These are phyloP conservation scores for Miamiensis avidus DNA, from an alignment of 169 alveolate genomes.

Conservation along the genomic window DNA sequence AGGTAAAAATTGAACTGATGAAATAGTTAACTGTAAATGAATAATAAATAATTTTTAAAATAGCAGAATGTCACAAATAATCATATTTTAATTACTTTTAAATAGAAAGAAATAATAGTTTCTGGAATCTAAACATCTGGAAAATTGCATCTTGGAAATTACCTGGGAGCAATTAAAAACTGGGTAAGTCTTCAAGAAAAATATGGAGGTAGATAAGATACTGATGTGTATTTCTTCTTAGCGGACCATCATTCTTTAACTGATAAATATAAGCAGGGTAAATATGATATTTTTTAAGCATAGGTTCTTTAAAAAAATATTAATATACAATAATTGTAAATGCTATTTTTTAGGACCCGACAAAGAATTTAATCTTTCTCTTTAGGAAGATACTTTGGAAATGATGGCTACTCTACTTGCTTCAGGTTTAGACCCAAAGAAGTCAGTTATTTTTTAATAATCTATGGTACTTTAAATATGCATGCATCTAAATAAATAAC, in stretches of 20 bases:
- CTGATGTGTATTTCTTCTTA: conserved; percentile 59
- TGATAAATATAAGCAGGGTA: conserved; percentile 24
- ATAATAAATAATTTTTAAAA: no score
- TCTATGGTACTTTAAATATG: conserved; percentile 1
- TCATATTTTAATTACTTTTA: no score
- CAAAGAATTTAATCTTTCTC: conserved; percentile 7
- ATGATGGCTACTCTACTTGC: conserved; percentile 78
- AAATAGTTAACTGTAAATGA: no score
- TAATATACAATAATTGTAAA: not conserved
- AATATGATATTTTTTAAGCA: not conserved
- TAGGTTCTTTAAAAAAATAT: not conserved
- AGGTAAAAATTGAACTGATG: no score
- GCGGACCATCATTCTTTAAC: conserved; percentile 82
- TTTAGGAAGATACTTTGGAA: conserved; percentile 45
- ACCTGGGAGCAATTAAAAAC: conserved; percentile 80
- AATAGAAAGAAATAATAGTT: conserved; percentile 47
- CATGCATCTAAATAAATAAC: not conserved
- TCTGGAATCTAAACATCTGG: conserved; percentile 86
- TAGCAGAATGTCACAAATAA: no score
- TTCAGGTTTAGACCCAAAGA: conserved; percentile 67
- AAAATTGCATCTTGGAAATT: conserved; percentile 78
- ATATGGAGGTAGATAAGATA: conserved; percentile 11
- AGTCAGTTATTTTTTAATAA: conserved; percentile 64
- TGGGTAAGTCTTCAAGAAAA: conserved; percentile 67
- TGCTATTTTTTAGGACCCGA: conserved; percentile 16